Base-by-base conservation (phyloP, 345 rosid genomes). In the Hypericum perforatum region DNA sequence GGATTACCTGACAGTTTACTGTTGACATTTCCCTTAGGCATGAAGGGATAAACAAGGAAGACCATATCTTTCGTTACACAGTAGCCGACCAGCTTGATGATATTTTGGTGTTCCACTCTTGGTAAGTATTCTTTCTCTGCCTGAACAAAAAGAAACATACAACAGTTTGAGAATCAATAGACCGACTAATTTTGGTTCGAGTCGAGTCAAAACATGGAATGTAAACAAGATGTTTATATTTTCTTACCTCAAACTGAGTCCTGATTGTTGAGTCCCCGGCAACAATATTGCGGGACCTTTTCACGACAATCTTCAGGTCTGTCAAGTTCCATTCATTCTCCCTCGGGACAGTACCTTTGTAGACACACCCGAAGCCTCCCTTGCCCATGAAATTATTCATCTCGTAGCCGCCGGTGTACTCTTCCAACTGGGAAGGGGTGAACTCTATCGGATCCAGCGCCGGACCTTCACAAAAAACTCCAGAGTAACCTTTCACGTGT, bases 1-100 rank as follows among this genome's bases (percentile, higher is more conserved):
- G 32, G 32, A 22, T 44, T 11, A 61, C 65, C 58, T 44, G 43
- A 7, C 22, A 52, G 46, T 8, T 45, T 38, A 8, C 0, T 16
- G 7, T 5, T 8, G 45, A 39, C 32, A 45, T 49, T 39, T 15
- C 46, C 46, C 10, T 61, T 61, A 6, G 12, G 29, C 65, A 53
- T 53, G 40, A 44, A 45, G 2, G 65, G 58, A 53, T 61, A 61
- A 9, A 53, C 65, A 22, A 61, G 58, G 29, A 44, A 61, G 12
- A 61, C 39, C 37, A 11, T 52, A 1, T 45, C 53, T 39, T 6
- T 3, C 16, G 52, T 16, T 8, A 52, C 58, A 22, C 65, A 61
- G 7, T 45, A 39, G 5, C 65, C 58, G 9, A 61, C 53, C 42
- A 61, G 41, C 9, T 29, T 6, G 6, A 61, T 52, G 3, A 61